phyloP scores from a whole-genome alignment of 805 yeast species.

The Kodamaea kaohsiungensis region DNA sequence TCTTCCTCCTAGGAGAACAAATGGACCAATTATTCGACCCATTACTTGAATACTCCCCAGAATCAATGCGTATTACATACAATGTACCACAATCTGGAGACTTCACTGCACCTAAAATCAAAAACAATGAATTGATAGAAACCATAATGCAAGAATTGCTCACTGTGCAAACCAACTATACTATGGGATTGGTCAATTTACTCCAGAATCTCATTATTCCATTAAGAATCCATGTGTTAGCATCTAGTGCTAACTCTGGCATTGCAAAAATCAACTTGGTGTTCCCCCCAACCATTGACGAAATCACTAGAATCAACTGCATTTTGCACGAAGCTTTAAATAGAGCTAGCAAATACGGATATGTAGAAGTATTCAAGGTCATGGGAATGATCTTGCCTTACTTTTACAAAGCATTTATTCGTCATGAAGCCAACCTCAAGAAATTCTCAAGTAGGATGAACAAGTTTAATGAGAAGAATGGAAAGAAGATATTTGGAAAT shows the following conservation, averaged over 20 bases:
- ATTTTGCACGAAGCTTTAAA: slow-evolving; percentile 75
- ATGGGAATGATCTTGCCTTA: slow-evolving; percentile 84
- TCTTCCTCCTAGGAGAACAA: slow-evolving; percentile 78
- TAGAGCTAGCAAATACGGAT: slow-evolving; percentile 66
- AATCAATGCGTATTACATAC: slow-evolving; percentile 72
- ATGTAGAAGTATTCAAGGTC: slow-evolving; percentile 74
- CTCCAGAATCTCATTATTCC: slow-evolving; percentile 80
- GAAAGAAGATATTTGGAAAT: slow-evolving; percentile 29
- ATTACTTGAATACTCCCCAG: slow-evolving; percentile 87
- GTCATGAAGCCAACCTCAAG: slow-evolving; percentile 91
- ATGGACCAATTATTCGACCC: slow-evolving; percentile 89
- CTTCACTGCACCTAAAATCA: background rate
- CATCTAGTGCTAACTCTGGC: slow-evolving; percentile 53
- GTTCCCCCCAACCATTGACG: slow-evolving; percentile 95
- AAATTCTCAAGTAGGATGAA: slow-evolving; percentile 57
- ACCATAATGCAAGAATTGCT: slow-evolving; percentile 68
- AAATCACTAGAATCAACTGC: slow-evolving; percentile 86
- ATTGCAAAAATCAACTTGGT: slow-evolving; percentile 70
- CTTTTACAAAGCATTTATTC: slow-evolving; percentile 87
- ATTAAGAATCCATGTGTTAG: slow-evolving; percentile 65
- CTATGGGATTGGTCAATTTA: slow-evolving; percentile 70
- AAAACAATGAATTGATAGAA: slow-evolving; percentile 26
- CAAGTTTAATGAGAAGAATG: slow-evolving; percentile 34
- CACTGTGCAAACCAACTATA: slow-evolving; percentile 70
- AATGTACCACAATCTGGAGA: slow-evolving; percentile 49